Evolutionary conservation across 2,329 filamentous ascomycete species (phyloP), one percentile per base, ranked within the genome.

Genomic region (Amphichorda felina): DNA sequence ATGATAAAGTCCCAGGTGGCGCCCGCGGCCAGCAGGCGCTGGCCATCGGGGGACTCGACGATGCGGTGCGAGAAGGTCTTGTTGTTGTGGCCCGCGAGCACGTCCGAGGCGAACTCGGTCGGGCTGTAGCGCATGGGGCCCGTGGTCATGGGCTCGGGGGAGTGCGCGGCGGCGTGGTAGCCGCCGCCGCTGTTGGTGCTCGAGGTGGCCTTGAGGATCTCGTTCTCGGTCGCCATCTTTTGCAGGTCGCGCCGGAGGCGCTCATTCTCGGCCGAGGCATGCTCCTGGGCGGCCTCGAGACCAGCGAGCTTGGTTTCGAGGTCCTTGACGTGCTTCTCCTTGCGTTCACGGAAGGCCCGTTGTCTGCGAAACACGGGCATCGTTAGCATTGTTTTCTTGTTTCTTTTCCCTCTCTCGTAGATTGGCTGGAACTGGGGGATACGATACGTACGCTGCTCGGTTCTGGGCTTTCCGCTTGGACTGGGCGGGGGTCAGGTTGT

Each of bases 341-440:
- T 96, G 46, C 89, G 81, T 59, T 96, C 89, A 41, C 89, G 85
- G 57, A 96, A 96, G 22, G 91, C 89, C 48, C 89, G 81, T 69
- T 96, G 91, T 33, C 89, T 95, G 43, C 19, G 19, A 8, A 8
- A 38, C n/a, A n/a, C n/a, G n/a, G n/a, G n/a, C n/a, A n/a, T n/a
- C n/a, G n/a, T n/a, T n/a, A n/a, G n/a, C n/a, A n/a, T 11, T 13
- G 3, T 3, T 35, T 16, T 40, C n/a, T 18, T 31, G 21, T 17
- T 33, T 8, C 17, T 10, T 34, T 27, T 17, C 5, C 29, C 16
- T 16, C n/a, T 8, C 4, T 30, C n/a, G 7, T n/a, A 14, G 8
- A 9, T 13, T 15, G 14, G 14, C 6, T 15, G 28, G 16, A 31
- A 18, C 5, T 17, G 11, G 29, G 15, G 15, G 5, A 4, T 18